Evolutionary conservation across 306 rosid species (phyloP), one percentile per base, ranked within the genome.

Genomic region (Lathyrus sativus): DNA sequence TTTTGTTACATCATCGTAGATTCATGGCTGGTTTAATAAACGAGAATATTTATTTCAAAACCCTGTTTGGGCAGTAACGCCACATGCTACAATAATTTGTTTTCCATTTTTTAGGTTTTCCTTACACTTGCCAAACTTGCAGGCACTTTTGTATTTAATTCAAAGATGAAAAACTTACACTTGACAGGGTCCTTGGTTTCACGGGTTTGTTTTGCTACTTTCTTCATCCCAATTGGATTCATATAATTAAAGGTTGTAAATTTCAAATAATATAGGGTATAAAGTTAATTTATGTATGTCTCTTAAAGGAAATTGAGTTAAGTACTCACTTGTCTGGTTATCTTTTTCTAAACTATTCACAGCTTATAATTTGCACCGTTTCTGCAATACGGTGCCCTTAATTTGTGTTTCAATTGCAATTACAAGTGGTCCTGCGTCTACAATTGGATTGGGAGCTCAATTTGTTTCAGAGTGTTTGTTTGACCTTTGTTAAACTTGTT

Each of bases 201-300:
- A 18, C 57, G 29, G 7, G 29, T 51, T 51, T 18, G 12, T 26
- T 51, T 19, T 51, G 57, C 28, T 18, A 50, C 29, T 50, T 18
- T 50, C 28, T 51, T 18, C 29, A 49, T 61, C 54, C 68, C 71
- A 35, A 66, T 71, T 65, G 45, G 13, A 74, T 68, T 68, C 75
- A 15, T 53, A 28, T 24, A 26, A 26, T 61, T 43, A 54, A 67
- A 39, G 68, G 49, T 68, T 35, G 41, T 53, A 49, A 78, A 44
- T 54, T 15, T 62, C n/a, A 51, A 68, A 73, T 39, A 24, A 43
- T 46, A 50, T 19, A 45, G 29, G 9, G 10, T 72, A 54, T 54
- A 54, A 67, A 67, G 75, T 67, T 63, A 24, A 65, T n/a, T n/a
- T 68, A 51, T 73, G 79, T 33, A 37, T 79, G 6, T 46, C 75